Evolutionary conservation across 202 grass and related monocot species (phyloP), one percentile per base, ranked within the genome.

Genomic region (Digitaria exilis): DNA sequence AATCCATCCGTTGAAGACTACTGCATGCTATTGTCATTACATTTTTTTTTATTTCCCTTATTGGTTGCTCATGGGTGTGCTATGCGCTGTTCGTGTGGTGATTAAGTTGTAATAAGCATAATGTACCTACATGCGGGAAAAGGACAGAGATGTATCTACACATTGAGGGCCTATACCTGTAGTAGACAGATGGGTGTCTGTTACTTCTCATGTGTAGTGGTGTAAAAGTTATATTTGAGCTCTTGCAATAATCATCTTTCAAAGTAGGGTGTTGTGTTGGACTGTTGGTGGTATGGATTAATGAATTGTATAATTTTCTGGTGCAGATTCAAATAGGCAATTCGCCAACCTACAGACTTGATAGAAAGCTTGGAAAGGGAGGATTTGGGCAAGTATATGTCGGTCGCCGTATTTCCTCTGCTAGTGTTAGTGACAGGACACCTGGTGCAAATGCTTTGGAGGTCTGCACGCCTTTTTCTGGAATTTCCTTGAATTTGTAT

Each of bases 351-450:
- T 98, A 93, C 80, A 95, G 58, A 88, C 85, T 93, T 44, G 92
- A 95, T n/a, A 98, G 87, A 84, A 98, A 95, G 49, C 90, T 98
- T 65, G 90, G 95, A 37, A 93, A 95, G 72, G 95, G 95, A 80
- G 92, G 92, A 50, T 98, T 98, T 86, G 95, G 95, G 69, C 95
- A 98, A 95, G 95, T 98, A 54, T 93, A 91, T 81, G 92, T 98
- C 70, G 95, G 95, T 52, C 80, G 82, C 30, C 89, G 88, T 78
- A 83, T 90, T 76, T 88, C 92, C 57, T 69, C 89, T 88, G 71
- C 82, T 75, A 93, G 54, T 77, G n/a, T 71, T 79, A 92, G 44
- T 86, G 92, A 94, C 58, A 87, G 85, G 80, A 80, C 56, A 52
- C 84, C 89, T 59, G 90, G 92, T 84, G 82, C 89, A 65, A 93